Evolutionary conservation across 352 stramenopile genomes (phyloP).

Genomic region (Phytophthora nicotianae): DNA sequence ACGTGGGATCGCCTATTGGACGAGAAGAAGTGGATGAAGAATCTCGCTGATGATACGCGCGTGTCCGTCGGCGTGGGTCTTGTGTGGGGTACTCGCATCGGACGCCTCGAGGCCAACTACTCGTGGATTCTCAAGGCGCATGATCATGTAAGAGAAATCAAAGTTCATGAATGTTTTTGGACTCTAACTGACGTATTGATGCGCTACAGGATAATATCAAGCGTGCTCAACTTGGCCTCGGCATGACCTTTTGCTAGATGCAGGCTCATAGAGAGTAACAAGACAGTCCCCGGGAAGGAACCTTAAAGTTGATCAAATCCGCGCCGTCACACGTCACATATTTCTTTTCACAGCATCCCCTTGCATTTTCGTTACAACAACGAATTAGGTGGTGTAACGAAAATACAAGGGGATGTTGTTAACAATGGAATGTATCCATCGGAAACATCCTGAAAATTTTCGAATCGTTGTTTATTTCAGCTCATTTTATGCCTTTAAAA

Average conservation of each 20-base stretch:
- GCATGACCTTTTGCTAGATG: constrained; percentile 84
- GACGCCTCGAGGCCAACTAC: constrained; percentile 91
- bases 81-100: constrained; percentile 86
- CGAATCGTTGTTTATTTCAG: too few species aligned
- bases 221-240: constrained; percentile 82
- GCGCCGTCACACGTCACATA: constrained; percentile 21
- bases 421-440: background rate
- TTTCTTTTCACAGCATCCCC: constrained; percentile 23
- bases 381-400: too few species aligned
- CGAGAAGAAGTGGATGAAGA: constrained; percentile 92
- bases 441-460: background rate
- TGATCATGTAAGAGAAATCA: constrained; percentile 61
- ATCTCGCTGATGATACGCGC: constrained; percentile 86
- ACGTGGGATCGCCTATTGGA: constrained; percentile 85
- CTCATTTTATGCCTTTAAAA: too few species aligned
- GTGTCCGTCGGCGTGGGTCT: constrained; percentile 86
- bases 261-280: constrained; percentile 18
- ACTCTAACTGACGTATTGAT: constrained; percentile 7
- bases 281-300: background rate
- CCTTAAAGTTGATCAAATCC: constrained; percentile 19
- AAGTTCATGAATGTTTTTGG: background rate
- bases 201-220: constrained; percentile 86
- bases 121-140: constrained; percentile 90
- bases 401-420: too few species aligned
- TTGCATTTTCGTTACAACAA: constrained; percentile 19